These are phyloP conservation scores for Hordeum marinum DNA, from an alignment of 176 grass and related monocot genomes.

Conservation along the genomic window DNA sequence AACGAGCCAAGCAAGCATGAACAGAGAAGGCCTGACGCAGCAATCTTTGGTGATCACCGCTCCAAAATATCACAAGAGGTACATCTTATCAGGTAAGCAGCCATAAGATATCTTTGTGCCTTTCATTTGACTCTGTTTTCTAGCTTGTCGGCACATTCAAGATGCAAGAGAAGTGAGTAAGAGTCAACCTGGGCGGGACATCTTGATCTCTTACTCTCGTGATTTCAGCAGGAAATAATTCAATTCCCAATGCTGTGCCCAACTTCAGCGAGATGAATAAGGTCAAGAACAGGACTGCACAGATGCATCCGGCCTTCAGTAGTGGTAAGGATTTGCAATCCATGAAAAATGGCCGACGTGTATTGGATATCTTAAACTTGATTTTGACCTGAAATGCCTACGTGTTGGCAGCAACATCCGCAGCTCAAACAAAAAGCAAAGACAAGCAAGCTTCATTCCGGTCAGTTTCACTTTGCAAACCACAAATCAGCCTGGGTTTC, in stretches of 20 bases:
- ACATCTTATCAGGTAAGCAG: constrained; percentile 62
- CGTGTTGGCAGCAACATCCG: background rate
- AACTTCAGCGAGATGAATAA: constrained; percentile 65
- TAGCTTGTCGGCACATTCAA: background rate
- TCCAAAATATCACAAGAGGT: constrained; percentile 85
- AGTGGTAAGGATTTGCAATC: constrained; percentile 36
- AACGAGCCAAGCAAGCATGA: constrained; percentile 50
- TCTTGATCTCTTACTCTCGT: background rate
- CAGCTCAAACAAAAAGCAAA: constrained; percentile 39
- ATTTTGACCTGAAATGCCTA: constrained; percentile 5
- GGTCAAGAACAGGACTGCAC: constrained; percentile 31
- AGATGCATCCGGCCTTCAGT: constrained; percentile 43
- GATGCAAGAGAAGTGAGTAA: background rate
- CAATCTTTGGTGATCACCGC: constrained; percentile 81
- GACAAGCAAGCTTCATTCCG: constrained; percentile 68
- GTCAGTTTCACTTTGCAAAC: constrained; percentile 31
- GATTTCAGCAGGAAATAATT: constrained; percentile 39
- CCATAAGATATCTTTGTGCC: background rate
- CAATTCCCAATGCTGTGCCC: constrained; percentile 62
- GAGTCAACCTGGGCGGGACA: background rate
- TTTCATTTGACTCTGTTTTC: background rate
- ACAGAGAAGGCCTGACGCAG: constrained; percentile 76
- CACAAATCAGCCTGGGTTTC: background rate
- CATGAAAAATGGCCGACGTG: background rate
- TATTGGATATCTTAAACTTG: background rate